Evolutionary conservation across 768 basidiomycete genomes (phyloP).

Genomic region (Chalciporus chontae): DNA sequence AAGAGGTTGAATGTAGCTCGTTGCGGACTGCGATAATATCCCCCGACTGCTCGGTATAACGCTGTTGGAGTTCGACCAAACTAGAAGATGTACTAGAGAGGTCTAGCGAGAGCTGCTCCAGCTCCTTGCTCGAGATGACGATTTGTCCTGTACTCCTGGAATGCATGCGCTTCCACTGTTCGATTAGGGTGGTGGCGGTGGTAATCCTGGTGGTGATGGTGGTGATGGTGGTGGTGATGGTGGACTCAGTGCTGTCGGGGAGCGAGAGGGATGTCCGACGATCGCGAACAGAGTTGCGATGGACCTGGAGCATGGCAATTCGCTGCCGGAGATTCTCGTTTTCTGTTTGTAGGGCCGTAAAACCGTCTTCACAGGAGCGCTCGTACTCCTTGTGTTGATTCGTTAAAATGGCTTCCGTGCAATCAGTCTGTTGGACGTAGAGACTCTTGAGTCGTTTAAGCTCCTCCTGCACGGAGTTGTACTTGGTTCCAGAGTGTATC

Average conservation of each 20-base stretch:
- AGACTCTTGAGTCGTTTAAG: background rate
- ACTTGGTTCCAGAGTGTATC: background rate
- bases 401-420: background rate
- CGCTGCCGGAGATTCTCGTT: background rate
- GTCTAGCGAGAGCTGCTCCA: constrained; percentile 2
- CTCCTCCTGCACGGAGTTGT: background rate
- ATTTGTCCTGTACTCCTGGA: background rate
- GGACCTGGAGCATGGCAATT: background rate
- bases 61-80: background rate
- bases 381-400: background rate
- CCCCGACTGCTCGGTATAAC: background rate
- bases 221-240: background rate
- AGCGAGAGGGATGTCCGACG: background rate
- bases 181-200: constrained; percentile 1
- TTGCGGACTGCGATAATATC: background rate
- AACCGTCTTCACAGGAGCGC: background rate
- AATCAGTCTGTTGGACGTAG: constrained; percentile 3
- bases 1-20: background rate
- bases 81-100: constrained; percentile 1
- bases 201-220: constrained; percentile 1
- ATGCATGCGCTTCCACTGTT: background rate
- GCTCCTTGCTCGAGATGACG: constrained; percentile 3
- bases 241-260: background rate
- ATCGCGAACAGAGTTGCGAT: background rate
- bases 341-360: background rate